Percentiles rank a stretch among this genome's conserved stretches.
These are phyloP conservation scores for Vitis rotundifolia DNA, from an alignment of 164 flowering plant genomes.

Conservation along the genomic window DNA sequence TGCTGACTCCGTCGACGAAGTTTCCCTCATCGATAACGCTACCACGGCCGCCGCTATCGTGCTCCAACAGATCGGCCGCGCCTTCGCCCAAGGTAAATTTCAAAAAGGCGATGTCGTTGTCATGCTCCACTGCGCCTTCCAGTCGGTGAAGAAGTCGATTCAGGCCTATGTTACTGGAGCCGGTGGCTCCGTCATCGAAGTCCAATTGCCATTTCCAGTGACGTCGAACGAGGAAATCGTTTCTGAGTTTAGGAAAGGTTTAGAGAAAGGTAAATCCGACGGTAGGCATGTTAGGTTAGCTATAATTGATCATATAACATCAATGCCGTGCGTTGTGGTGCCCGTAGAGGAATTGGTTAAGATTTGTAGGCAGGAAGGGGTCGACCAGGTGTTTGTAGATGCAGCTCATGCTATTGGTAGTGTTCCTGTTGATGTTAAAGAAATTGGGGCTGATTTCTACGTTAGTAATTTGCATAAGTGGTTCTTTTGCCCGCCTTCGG, in stretches of 20 bases:
- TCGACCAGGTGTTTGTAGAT: constrained; percentile 71
- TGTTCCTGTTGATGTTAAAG: constrained; percentile 65
- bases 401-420: constrained; percentile 89
- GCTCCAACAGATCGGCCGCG: constrained; percentile 38
- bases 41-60: constrained; percentile 55
- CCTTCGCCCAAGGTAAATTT: constrained; percentile 31
- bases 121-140: constrained; percentile 70
- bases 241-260: constrained; percentile 52
- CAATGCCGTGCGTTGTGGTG: constrained; percentile 75
- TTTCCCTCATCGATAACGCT: constrained; percentile 49
- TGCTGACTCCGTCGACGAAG: constrained; percentile 40
- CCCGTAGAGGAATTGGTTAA: constrained; percentile 65
- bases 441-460: constrained; percentile 90
- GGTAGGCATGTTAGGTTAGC: constrained; percentile 75
- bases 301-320: constrained; percentile 84
- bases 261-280: constrained; percentile 50
- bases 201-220: constrained; percentile 63
- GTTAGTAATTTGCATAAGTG: constrained; percentile 92
- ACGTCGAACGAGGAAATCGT: constrained; percentile 51
- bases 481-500: constrained; percentile 93
- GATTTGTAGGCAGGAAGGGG: constrained; percentile 69
- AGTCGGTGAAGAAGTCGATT: constrained; percentile 80
- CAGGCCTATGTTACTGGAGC: constrained; percentile 71
- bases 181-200: constrained; percentile 73
- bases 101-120: constrained; percentile 57